Evolutionary conservation across 2,329 filamentous ascomycete species (phyloP).

Genomic region (Dothideomycetes sp.): DNA sequence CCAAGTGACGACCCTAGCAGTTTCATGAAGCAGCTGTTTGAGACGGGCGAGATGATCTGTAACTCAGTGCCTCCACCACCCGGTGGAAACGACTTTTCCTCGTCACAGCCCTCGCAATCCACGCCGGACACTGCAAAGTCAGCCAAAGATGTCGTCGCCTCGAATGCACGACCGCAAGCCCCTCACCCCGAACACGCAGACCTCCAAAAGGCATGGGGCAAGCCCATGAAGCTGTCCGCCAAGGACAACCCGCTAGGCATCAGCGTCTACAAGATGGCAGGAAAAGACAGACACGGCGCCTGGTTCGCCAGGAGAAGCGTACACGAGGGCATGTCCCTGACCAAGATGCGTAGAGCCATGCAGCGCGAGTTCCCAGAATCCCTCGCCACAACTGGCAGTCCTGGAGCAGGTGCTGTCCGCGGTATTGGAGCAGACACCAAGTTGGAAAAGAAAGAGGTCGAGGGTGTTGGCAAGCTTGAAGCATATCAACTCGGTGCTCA

Average conservation of each 20-base stretch:
- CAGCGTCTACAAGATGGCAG: constrained; percentile 67
- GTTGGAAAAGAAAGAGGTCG: constrained; percentile 54
- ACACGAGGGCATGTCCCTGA: constrained; percentile 68
- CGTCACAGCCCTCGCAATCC: constrained; percentile 47
- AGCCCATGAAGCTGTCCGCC: constrained; percentile 63
- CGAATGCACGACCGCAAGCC: constrained; percentile 41
- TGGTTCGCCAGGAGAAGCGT: constrained; percentile 87
- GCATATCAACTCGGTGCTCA: constrained; percentile 82
- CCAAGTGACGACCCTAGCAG: constrained; percentile 32
- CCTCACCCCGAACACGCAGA: constrained; percentile 45
- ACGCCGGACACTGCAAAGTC: constrained; percentile 44
- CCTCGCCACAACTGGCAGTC: constrained; percentile 58
- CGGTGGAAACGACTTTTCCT: constrained; percentile 34
- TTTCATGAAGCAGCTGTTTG: constrained; percentile 34
- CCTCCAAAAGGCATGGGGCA: constrained; percentile 76
- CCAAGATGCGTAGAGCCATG: constrained; percentile 67
- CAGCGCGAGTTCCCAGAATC: constrained; percentile 72
- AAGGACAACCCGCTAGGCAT: constrained; percentile 70
- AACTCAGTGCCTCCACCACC: constrained; percentile 63
- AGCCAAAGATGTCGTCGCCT: constrained; percentile 44
- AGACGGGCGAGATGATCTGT: constrained; percentile 59
- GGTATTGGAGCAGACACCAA: constrained; percentile 75
- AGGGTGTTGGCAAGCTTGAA: constrained; percentile 54
- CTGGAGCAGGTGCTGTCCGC: constrained; percentile 66
- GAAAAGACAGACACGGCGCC: constrained; percentile 71